Evolutionary conservation across 305 asterid species (phyloP).

Genomic region (Fraxinus latifolia): DNA sequence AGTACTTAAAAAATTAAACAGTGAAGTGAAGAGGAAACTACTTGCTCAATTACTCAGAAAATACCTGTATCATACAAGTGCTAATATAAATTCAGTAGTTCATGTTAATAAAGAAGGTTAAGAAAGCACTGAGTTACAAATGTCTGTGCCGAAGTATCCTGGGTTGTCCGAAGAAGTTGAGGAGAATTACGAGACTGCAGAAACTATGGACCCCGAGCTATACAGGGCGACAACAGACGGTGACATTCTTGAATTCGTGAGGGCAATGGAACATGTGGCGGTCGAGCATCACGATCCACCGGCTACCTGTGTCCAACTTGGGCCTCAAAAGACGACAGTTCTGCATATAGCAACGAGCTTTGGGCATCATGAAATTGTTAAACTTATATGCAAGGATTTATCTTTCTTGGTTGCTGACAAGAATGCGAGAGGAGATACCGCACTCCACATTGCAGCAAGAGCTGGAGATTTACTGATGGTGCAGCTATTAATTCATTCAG

Average conservation of each 20-base stretch:
- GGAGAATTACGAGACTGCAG: slow-evolving; percentile 28
- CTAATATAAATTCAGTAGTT: neutral
- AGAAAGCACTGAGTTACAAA: slow-evolving; percentile 18
- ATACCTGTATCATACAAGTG: neutral
- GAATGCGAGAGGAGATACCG: slow-evolving; percentile 43
- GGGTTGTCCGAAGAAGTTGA: slow-evolving; percentile 32
- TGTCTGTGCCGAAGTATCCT: slow-evolving; percentile 35
- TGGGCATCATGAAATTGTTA: slow-evolving; percentile 42
- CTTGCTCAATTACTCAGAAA: slow-evolving; percentile 24
- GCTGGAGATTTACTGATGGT: slow-evolving; percentile 40
- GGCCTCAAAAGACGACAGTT: slow-evolving; percentile 49
- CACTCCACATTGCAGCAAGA: slow-evolving; percentile 54
- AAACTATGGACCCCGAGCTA: slow-evolving; percentile 43
- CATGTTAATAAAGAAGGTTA: neutral
- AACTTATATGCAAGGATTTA: slow-evolving; percentile 49
- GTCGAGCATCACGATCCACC: slow-evolving; percentile 23
- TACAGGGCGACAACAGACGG: slow-evolving; percentile 44
- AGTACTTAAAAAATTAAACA: neutral
- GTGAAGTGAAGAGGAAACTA: slow-evolving; percentile 23
- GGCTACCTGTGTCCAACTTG: slow-evolving; percentile 39
- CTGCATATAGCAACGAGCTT: slow-evolving; percentile 47
- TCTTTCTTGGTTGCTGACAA: slow-evolving; percentile 42
- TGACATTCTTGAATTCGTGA: slow-evolving; percentile 45
- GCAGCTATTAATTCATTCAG: slow-evolving; percentile 35
- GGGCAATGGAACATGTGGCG: slow-evolving; percentile 35